phyloP scores from a whole-genome alignment of 192 early-diverging fungal genomes.

The Coemansia sp. region DNA sequence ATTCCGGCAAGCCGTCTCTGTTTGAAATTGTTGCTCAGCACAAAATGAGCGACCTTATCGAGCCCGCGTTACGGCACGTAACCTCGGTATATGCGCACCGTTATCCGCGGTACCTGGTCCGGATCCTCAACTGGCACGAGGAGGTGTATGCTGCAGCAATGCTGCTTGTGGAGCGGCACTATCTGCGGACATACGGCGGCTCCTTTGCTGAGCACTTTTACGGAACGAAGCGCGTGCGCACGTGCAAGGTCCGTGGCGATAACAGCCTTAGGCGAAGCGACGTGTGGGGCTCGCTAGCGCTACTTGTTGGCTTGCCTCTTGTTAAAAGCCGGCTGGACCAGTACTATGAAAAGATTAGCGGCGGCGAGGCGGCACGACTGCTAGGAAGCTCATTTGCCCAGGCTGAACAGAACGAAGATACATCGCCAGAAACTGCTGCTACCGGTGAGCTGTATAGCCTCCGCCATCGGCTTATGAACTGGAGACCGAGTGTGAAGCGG shows the following conservation, averaged over 20 bases:
- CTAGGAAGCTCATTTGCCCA: constrained; percentile 58
- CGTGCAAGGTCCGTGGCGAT: constrained; percentile 42
- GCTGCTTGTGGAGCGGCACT: constrained; percentile 80
- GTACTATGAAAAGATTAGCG: constrained; percentile 62
- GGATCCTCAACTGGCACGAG: constrained; percentile 77
- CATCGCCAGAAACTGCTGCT: neutral
- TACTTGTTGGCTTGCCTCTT: constrained; percentile 75
- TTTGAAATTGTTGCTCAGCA: constrained; percentile 90
- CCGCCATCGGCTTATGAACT: constrained; percentile 4
- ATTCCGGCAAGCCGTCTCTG: constrained; percentile 77
- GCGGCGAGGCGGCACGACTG: constrained; percentile 61
- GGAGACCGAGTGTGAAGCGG: constrained; percentile 17
- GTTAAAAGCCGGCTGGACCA: constrained; percentile 72
- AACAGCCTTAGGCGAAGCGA: constrained; percentile 52
- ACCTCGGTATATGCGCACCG: constrained; percentile 87
- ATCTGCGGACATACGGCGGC: constrained; percentile 75
- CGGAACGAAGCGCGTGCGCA: constrained; percentile 74
- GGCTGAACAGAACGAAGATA: neutral
- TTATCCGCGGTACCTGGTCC: constrained; percentile 79
- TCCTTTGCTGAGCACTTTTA: constrained; percentile 96
- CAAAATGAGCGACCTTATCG: constrained; percentile 77
- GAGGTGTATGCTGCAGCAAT: constrained; percentile 79
- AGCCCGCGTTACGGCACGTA: constrained; percentile 82
- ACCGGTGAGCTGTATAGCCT: neutral
- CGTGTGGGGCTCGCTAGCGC: constrained; percentile 63